Percentiles rank a stretch among this genome's conserved stretches.
Conservation (phyloP, 768 basidiomycete species). For the Omphalotus guepiniiformis region DNA sequence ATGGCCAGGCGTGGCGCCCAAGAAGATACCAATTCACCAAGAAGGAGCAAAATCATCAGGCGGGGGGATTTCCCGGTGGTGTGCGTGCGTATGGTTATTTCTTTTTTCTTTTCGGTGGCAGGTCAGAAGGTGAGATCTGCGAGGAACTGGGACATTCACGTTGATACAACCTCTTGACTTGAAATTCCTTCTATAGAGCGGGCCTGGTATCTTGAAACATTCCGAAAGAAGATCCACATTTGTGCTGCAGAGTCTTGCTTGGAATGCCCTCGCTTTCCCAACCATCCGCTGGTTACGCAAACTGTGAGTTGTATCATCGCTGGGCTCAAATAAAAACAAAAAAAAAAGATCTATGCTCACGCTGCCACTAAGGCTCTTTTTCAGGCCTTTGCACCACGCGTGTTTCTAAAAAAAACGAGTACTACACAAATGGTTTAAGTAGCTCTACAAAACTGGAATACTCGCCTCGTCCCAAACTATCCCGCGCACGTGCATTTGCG, state of each 20-base stretch:
- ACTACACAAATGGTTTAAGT: background rate
- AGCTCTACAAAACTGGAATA: background rate
- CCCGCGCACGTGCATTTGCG: conserved; percentile 15
- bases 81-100: background rate
- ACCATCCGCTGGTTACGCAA: background rate
- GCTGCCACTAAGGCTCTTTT: no score
- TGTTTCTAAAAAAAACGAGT: background rate
- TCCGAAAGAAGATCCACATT: no score
- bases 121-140: conserved; percentile 2
- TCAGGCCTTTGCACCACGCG: background rate
- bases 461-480: conserved; percentile 8
- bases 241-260: background rate
- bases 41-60: background rate
- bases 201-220: background rate
- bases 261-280: background rate
- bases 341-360: no score
- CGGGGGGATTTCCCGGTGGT: background rate
- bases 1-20: background rate
- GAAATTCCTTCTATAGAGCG: no score
- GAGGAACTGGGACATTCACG: background rate
- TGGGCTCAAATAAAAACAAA: no score
- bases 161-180: background rate
- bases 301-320: background rate
- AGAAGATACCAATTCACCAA: background rate
- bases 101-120: background rate